Evolutionary conservation across 2,329 filamentous ascomycete species (phyloP).

Genomic region (Graphiopsis chlorocephala): DNA sequence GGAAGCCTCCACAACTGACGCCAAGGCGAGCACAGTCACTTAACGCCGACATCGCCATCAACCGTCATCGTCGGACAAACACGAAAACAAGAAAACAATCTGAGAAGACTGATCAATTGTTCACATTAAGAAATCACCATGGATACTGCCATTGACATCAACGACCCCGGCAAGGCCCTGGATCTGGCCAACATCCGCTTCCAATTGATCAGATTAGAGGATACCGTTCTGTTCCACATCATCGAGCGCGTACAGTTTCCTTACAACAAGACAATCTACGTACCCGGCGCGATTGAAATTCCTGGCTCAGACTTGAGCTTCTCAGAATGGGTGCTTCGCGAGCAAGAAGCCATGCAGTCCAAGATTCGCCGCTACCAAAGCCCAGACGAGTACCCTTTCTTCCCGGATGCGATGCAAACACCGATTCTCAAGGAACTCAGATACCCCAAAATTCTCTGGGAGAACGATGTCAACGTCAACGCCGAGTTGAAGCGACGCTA

Average conservation of each 20-base stretch:
- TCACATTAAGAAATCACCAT: constrained; percentile 49
- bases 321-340: constrained; percentile 87
- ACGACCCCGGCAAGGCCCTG: constrained; percentile 77
- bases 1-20: background rate
- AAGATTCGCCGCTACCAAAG: constrained; percentile 92
- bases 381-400: constrained; percentile 97
- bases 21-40: constrained; percentile 6
- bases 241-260: constrained; percentile 99
- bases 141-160: constrained; percentile 88
- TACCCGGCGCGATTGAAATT: constrained; percentile 73
- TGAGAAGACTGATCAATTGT: background rate
- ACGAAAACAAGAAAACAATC: background rate
- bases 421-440: constrained; percentile 83
- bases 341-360: constrained; percentile 89
- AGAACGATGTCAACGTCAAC: constrained; percentile 90
- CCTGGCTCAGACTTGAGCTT: constrained; percentile 73
- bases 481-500: constrained; percentile 82
- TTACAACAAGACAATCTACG: constrained; percentile 84
- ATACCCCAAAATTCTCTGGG: constrained; percentile 84
- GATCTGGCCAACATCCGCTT: constrained; percentile 90
- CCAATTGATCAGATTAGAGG: constrained; percentile 77
- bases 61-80: constrained; percentile 49
- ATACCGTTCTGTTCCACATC: constrained; percentile 94
- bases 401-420: constrained; percentile 72
- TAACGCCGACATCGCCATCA: background rate